phyloP scores from a whole-genome alignment of 495 filamentous ascomycete species.

The Darksidea phi region DNA sequence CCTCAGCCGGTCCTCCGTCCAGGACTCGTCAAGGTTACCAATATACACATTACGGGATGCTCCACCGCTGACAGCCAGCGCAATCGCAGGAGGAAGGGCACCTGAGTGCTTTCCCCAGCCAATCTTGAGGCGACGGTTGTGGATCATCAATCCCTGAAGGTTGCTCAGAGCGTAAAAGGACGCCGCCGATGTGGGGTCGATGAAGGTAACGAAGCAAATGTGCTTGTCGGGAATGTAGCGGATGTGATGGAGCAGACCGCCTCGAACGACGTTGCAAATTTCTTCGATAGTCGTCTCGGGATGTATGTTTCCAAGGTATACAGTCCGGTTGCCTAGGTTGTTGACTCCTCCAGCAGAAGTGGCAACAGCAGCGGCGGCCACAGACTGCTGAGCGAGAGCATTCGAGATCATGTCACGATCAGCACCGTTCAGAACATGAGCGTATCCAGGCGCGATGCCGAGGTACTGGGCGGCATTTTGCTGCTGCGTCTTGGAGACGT shows the following conservation, averaged over 20 bases:
- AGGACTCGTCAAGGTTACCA: conserved; percentile 94
- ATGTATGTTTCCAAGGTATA: conserved; percentile 98
- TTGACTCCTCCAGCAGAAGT: conserved; percentile 94
- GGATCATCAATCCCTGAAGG: conserved; percentile 96
- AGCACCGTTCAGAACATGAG: conserved; percentile 90
- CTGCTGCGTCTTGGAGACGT: conserved; percentile 98
- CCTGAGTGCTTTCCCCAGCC: conserved; percentile 99
- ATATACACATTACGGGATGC: conserved; percentile 97
- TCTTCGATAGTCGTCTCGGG: conserved; percentile 98
- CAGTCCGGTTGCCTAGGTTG: conserved; percentile 95
- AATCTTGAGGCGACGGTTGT: conserved; percentile 96
- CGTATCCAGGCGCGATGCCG: conserved; percentile 95
- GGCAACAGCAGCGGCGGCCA: conserved; percentile 92
- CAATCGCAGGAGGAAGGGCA: conserved; percentile 93
- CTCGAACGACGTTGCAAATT: conserved; percentile 56
- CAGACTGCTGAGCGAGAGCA: conserved; percentile 93
- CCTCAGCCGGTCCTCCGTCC: conserved; percentile 90
- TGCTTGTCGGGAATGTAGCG: conserved; percentile 99
- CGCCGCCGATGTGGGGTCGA: conserved; percentile 95
- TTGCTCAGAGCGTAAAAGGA: conserved; percentile 98
- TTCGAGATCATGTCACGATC: conserved; percentile 95
- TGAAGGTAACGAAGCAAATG: conserved; percentile 99
- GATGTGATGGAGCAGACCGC: conserved; percentile 77
- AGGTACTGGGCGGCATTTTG: conserved; percentile 98
- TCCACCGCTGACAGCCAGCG: conserved; percentile 90